Evolutionary conservation across 2,329 filamentous ascomycete genomes (phyloP).

Genomic region (Aspergillus candidus): DNA sequence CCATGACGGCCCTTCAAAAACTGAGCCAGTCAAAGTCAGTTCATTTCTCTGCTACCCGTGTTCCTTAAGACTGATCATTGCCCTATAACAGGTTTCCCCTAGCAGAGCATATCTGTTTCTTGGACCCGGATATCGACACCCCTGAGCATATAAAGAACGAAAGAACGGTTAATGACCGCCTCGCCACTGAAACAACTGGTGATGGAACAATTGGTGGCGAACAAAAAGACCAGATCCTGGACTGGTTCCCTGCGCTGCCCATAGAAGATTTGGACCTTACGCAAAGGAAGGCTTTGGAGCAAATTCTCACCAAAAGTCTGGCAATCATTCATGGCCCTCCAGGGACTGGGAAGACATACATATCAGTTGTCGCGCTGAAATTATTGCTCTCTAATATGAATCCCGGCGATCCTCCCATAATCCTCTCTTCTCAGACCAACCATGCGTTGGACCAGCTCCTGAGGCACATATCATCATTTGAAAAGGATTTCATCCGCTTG

Average conservation of each 20-base stretch:
- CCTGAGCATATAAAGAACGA: conserved; percentile 50
- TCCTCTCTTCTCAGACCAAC: conserved; percentile 83
- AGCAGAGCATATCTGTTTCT: conserved; percentile 37
- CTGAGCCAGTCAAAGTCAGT: conserved; percentile 47
- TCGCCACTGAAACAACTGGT: conserved; percentile 33
- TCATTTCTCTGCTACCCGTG: background rate
- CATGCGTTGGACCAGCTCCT: conserved; percentile 83
- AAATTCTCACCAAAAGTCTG: conserved; percentile 65
- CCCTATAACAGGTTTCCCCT: conserved; percentile 37
- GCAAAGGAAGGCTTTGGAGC: conserved; percentile 61
- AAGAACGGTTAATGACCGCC: conserved; percentile 47
- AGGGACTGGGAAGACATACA: conserved; percentile 73
- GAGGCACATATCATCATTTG: conserved; percentile 55
- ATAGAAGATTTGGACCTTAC: conserved; percentile 58
- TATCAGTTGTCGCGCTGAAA: conserved; percentile 66
- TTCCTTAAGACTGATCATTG: background rate
- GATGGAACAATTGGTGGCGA: conserved; percentile 25
- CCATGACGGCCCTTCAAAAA: conserved; percentile 66
- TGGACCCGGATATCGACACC: conserved; percentile 37
- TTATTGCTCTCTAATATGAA: conserved; percentile 57
- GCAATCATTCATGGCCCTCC: conserved; percentile 81
- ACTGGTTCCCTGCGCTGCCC: conserved; percentile 46
- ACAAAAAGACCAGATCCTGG: conserved; percentile 49
- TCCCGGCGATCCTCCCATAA: conserved; percentile 58
- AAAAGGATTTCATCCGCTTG: conserved; percentile 57